These are phyloP conservation scores for Paralagenidium karlingii DNA, from an alignment of 352 stramenopile species.

Conservation along the genomic window DNA sequence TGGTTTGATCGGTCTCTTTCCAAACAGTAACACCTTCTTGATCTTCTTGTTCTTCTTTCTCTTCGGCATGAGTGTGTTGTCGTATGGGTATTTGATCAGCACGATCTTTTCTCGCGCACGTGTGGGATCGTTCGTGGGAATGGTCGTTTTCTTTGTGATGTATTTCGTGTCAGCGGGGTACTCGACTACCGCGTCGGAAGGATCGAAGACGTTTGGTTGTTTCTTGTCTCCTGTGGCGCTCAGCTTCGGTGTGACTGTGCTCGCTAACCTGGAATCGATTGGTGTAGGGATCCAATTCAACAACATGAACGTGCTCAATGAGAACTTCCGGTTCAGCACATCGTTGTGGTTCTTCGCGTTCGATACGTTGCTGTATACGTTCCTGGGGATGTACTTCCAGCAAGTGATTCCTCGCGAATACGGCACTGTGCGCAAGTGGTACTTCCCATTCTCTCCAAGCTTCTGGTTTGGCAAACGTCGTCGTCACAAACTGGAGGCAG, in stretches of 20 bases:
- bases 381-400: conserved; percentile 88
- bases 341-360: conserved; percentile 71
- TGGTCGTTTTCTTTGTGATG: conserved; percentile 85
- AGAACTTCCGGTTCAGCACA: conserved; percentile 58
- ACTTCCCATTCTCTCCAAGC: conserved; percentile 80
- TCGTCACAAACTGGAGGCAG: too few relatives aligned
- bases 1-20: conserved; percentile 29
- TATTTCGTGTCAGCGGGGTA: conserved; percentile 59
- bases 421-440: conserved; percentile 82
- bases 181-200: conserved; percentile 16
- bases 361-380: conserved; percentile 81
- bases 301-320: conserved; percentile 20
- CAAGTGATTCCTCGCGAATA: conserved; percentile 88
- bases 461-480: too few relatives aligned
- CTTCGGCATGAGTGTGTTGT: conserved; percentile 40
- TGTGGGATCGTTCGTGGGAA: conserved; percentile 55
- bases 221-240: conserved; percentile 61
- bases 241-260: conserved; percentile 39
- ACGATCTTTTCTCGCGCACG: conserved; percentile 76
- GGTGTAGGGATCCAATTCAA: conserved; percentile 25
- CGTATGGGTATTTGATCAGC: conserved; percentile 58
- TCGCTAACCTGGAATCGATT: conserved; percentile 39
- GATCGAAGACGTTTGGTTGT: conserved; percentile 26
- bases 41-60: conserved; percentile 70
- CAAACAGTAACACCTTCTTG: conserved; percentile 25